phyloP scores from a whole-genome alignment of 805 yeast species.

The Hanseniaspora occidentalis region DNA sequence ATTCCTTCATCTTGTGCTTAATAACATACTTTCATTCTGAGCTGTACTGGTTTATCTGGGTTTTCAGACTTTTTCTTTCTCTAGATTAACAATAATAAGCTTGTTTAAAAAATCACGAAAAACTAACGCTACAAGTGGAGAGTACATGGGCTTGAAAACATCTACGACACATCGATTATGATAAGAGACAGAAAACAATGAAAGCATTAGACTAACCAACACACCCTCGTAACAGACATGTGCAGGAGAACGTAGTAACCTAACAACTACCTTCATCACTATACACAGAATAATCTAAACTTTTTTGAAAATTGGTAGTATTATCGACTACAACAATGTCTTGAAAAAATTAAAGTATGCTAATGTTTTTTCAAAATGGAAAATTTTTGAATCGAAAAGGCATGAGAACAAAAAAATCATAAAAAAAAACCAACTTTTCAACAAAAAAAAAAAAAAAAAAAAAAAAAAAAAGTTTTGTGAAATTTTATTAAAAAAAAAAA shows the following conservation, averaged over 20 bases:
- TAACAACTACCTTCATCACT: no score
- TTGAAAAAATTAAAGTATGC: not conserved
- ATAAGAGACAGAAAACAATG: no score
- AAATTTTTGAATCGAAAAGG: not conserved
- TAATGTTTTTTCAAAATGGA: not conserved
- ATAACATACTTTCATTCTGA: slow-evolving; percentile 1
- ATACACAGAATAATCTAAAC: no score
- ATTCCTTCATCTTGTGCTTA: not conserved
- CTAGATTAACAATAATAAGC: not conserved
- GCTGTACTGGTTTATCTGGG: not conserved
- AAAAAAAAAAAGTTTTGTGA: not conserved
- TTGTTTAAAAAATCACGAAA: no score
- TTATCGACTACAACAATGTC: no score
- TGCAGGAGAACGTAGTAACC: no score
- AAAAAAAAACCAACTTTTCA: not conserved
- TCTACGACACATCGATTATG: no score
- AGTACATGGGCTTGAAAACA: no score
- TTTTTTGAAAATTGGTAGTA: no score
- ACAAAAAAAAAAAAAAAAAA: not conserved
- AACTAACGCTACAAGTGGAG: no score
- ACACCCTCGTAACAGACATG: no score
- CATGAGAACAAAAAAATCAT: not conserved
- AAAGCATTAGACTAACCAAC: no score
- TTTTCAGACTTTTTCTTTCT: not conserved
- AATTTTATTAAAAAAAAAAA: not conserved